phyloP scores from a whole-genome alignment of 169 alveolate genomes.

The Plasmodium knowlesi region DNA sequence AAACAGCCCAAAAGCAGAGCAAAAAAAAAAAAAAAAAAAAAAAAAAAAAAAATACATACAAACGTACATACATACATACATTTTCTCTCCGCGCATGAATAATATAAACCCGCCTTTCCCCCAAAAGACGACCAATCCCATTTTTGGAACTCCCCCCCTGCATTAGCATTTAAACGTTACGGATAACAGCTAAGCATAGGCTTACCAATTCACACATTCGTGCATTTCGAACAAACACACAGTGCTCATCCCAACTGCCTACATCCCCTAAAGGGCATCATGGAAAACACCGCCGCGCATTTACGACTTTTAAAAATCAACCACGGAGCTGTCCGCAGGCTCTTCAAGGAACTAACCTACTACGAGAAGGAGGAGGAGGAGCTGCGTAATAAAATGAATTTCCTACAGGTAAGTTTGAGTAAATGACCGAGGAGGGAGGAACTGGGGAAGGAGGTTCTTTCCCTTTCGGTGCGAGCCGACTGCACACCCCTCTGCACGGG shows the following conservation, averaged over 20 bases:
- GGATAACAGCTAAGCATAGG: too few relatives aligned
- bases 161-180: not conserved
- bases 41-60: too few relatives aligned
- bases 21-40: not conserved
- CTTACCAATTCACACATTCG: not conserved
- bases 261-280: not conserved
- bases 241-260: not conserved
- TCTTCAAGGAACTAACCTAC: conserved; percentile 25
- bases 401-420: conserved; percentile 5
- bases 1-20: not conserved
- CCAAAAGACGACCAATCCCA: not conserved
- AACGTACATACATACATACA: not conserved
- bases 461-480: not conserved
- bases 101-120: not conserved
- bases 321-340: conserved; percentile 58
- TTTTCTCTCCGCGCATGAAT: not conserved
- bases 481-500: not conserved
- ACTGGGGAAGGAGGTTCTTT: too few relatives aligned
- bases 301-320: conserved; percentile 27
- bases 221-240: not conserved
- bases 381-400: not conserved
- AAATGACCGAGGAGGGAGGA: not conserved
- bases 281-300: conserved; percentile 18
- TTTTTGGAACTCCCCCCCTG: not conserved
- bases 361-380: conserved; percentile 60